A percentile compares a stretch with the other conserved stretches of the same genome.
These are phyloP conservation scores for Diddensiella transvaalensis DNA, from an alignment of 805 yeast species.

Conservation along the genomic window DNA sequence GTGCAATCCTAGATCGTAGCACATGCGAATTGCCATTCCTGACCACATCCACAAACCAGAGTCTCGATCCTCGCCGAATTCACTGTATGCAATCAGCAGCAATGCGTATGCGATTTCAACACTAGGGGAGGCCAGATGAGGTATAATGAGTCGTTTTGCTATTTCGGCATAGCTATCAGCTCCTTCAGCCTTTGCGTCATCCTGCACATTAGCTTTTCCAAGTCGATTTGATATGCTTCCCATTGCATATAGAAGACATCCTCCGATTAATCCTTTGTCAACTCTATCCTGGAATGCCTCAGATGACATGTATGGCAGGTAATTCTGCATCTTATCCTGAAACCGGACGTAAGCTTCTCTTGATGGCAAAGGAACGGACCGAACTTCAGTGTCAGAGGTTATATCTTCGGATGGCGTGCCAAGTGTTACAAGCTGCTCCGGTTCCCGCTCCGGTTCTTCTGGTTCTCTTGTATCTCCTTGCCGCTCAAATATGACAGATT, in stretches of 20 bases:
- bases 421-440: too few relatives aligned
- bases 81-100: conserved; percentile 28
- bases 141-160: conserved; percentile 26
- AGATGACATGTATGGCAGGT: conserved; percentile 24
- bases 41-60: conserved; percentile 32
- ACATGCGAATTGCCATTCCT: conserved; percentile 31
- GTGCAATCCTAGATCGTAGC: conserved; percentile 30
- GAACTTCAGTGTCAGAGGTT: not conserved
- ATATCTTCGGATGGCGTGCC: not conserved
- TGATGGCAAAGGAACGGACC: conserved; percentile 15
- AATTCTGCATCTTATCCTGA: conserved; percentile 21
- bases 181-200: conserved; percentile 4
- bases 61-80: conserved; percentile 29
- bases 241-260: conserved; percentile 27
- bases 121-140: conserved; percentile 27
- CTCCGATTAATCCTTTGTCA: conserved; percentile 23
- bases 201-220: not conserved
- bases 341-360: conserved; percentile 16
- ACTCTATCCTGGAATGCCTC: conserved; percentile 22
- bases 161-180: conserved; percentile 26
- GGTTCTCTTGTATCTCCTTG: not conserved
- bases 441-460: not conserved
- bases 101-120: conserved; percentile 28
- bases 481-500: conserved; percentile 17
- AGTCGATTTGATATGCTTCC: conserved; percentile 25